These are phyloP conservation scores for Candida sithepensis DNA, from an alignment of 805 yeast species.

Conservation along the genomic window DNA sequence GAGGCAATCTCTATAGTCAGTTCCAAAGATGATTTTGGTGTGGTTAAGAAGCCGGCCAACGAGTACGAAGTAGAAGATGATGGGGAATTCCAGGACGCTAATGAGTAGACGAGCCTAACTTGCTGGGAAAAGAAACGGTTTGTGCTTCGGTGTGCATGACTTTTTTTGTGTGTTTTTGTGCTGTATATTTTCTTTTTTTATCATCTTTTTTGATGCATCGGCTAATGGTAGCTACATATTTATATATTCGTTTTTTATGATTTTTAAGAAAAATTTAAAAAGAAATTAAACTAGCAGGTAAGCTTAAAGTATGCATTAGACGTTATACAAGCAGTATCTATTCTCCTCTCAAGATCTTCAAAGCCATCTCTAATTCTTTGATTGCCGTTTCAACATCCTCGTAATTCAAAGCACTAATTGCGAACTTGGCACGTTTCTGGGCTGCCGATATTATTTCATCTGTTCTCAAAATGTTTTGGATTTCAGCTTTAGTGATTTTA, in stretches of 20 bases:
- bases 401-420: conserved; percentile 74
- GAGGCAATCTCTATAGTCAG: conserved; percentile 7
- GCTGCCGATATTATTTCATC: conserved; percentile 55
- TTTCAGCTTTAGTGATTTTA: conserved; percentile 32
- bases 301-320: neutral
- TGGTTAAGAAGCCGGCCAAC: neutral
- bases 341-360: conserved; percentile 37
- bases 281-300: neutral
- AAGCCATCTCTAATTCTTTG: conserved; percentile 52
- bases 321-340: neutral
- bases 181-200: too few species aligned
- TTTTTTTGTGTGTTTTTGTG: too few species aligned
- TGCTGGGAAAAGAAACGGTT: too few species aligned
- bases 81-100: conserved; percentile 24
- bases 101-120: conserved; percentile 7
- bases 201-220: neutral
- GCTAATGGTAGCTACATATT: neutral
- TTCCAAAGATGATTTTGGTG: conserved; percentile 3
- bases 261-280: too few species aligned
- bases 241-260: too few species aligned
- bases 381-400: conserved; percentile 72
- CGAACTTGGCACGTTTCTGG: conserved; percentile 71
- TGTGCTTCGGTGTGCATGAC: too few species aligned
- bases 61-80: conserved; percentile 4
- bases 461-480: conserved; percentile 48